Conservation (phyloP, 345 rosid species). For the Moricandia moricandioides region DNA sequence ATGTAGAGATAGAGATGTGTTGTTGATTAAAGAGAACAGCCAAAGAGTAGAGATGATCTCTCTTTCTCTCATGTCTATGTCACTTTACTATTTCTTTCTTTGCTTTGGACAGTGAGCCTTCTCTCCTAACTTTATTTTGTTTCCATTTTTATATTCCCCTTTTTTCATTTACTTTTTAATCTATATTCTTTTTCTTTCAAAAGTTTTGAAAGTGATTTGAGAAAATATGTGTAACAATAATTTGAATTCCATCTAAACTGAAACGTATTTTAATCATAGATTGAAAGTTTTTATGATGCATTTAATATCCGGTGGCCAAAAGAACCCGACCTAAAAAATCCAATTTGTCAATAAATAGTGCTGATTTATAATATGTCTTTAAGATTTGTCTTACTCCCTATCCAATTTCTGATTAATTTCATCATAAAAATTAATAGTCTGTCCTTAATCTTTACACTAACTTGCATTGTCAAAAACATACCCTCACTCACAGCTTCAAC, state of each 20-base stretch:
- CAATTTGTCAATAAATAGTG: background rate
- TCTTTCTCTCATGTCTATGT: slow-evolving; percentile 37
- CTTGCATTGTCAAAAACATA: slow-evolving; percentile 5
- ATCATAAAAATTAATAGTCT: background rate
- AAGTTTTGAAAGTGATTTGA: slow-evolving; percentile 15
- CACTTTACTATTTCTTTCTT: slow-evolving; percentile 43
- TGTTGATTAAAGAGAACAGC: slow-evolving; percentile 35
- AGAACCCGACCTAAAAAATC: slow-evolving; percentile 9
- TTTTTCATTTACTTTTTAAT: slow-evolving; percentile 4
- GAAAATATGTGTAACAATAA: background rate
- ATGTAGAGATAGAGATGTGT: slow-evolving; percentile 19
- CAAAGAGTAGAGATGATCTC: slow-evolving; percentile 4
- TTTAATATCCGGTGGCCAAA: slow-evolving; percentile 20
- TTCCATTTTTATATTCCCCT: slow-evolving; percentile 17
- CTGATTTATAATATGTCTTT: background rate
- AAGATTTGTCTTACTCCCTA: background rate
- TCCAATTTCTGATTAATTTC: background rate
- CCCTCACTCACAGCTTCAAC: background rate
- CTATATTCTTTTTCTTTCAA: slow-evolving; percentile 1
- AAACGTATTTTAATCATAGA: background rate
- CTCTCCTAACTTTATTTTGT: slow-evolving; percentile 38
- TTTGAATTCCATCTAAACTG: background rate
- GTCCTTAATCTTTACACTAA: slow-evolving; percentile 12
- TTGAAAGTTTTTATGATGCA: slow-evolving; percentile 9
- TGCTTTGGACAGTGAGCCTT: slow-evolving; percentile 42